phyloP scores from a whole-genome alignment of 2,329 filamentous ascomycete genomes.

The Aspergillus cejpii region DNA sequence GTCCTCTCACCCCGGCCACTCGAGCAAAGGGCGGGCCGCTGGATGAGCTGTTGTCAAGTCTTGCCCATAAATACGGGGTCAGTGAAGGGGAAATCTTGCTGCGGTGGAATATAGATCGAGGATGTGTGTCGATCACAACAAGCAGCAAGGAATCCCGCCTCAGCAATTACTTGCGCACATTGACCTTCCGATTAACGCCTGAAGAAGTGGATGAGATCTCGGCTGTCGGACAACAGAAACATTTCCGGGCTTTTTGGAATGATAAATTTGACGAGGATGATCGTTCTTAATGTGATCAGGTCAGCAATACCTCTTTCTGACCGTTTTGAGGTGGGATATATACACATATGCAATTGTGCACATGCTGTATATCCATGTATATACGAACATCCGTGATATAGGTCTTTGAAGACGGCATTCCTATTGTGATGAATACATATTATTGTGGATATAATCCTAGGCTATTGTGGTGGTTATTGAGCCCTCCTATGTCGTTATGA shows the following conservation, averaged over 20 bases:
- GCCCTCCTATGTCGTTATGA: no score
- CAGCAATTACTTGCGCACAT: constrained; percentile 50
- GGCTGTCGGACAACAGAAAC: constrained; percentile 44
- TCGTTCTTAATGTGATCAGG: constrained; percentile 19
- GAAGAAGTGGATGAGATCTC: constrained; percentile 51
- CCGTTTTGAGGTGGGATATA: no score
- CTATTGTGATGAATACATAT: no score
- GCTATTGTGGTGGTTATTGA: no score
- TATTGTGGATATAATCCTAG: no score
- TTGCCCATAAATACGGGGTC: constrained; percentile 58
- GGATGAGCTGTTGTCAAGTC: constrained; percentile 45
- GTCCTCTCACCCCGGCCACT: constrained; percentile 45
- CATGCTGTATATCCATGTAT: no score
- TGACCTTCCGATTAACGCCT: constrained; percentile 54
- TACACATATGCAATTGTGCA: no score
- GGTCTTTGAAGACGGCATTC: no score
- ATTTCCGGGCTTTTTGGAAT: constrained; percentile 49
- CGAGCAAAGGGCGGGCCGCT: constrained; percentile 52
- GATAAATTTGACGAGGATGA: constrained; percentile 45
- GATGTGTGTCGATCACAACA: constrained; percentile 54
- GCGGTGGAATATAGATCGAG: constrained; percentile 57
- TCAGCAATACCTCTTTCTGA: not conserved
- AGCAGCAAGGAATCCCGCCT: constrained; percentile 55
- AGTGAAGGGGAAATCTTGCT: constrained; percentile 51
- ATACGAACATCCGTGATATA: no score